Evolutionary conservation across 192 early-diverging fungal genomes (phyloP).

Genomic region (Cetraspora pellucida): DNA sequence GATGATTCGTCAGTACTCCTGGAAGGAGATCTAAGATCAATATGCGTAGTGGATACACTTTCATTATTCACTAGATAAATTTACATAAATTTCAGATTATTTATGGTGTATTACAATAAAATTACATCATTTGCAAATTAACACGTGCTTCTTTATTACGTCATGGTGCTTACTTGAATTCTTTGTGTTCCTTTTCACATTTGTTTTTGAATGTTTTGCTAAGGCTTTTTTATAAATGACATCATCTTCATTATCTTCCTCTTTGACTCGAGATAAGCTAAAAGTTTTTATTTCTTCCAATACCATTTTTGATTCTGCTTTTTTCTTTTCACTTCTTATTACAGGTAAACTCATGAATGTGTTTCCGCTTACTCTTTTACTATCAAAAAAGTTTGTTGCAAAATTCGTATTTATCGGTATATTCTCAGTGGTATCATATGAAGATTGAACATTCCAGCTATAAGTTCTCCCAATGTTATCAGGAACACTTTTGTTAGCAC

Average conservation of each 20-base stretch:
- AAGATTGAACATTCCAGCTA: neutral
- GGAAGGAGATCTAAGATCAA: no score
- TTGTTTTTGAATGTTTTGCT: neutral
- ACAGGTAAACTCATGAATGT: constrained; percentile 14
- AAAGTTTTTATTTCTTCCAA: neutral
- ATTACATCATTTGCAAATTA: neutral
- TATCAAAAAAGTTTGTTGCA: neutral
- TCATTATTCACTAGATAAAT: neutral
- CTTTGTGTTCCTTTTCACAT: neutral
- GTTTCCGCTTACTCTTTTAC: neutral
- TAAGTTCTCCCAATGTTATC: constrained; percentile 23
- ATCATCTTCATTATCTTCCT: neutral
- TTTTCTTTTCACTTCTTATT: constrained; percentile 19
- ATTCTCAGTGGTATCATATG: neutral
- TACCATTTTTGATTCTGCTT: neutral
- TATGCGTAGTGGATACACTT: no score
- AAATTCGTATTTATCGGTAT: neutral
- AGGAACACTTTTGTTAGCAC: constrained; percentile 30
- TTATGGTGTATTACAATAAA: no score
- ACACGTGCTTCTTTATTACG: neutral
- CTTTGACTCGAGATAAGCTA: neutral
- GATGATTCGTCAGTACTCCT: neutral
- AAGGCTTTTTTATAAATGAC: neutral
- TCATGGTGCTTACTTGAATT: neutral
- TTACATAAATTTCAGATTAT: neutral